Evolutionary conservation across 768 basidiomycete genomes (phyloP).

Genomic region (Suillus hirtellus): DNA sequence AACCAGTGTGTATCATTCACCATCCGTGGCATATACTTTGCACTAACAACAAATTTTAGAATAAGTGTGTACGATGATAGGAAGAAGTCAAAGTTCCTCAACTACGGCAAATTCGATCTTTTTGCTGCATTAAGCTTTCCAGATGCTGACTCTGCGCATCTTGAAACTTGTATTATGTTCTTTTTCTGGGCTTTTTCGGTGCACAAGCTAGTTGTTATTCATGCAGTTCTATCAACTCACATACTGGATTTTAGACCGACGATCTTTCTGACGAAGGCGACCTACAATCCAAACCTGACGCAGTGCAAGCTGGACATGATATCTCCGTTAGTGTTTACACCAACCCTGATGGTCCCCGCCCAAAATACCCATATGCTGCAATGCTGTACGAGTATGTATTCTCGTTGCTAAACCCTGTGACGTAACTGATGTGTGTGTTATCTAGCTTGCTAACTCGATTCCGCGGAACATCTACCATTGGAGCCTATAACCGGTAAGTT

Average conservation of each 20-base stretch:
- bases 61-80: constrained; percentile 35
- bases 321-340: constrained; percentile 32
- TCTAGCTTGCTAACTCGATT: constrained; percentile 35
- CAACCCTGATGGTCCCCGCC: constrained; percentile 29
- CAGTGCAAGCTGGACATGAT: constrained; percentile 33
- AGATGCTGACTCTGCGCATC: constrained; percentile 36
- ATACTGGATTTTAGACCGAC: constrained; percentile 28
- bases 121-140: constrained; percentile 41
- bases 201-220: neutral
- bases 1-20: constrained; percentile 23
- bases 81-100: constrained; percentile 35
- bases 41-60: constrained; percentile 17
- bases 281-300: constrained; percentile 35
- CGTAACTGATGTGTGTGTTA: constrained; percentile 12
- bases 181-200: constrained; percentile 43
- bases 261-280: constrained; percentile 40
- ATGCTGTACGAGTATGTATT: constrained; percentile 39
- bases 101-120: constrained; percentile 40
- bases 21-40: neutral
- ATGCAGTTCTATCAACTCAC: constrained; percentile 9
- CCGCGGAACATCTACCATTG: constrained; percentile 37
- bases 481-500: constrained; percentile 35
- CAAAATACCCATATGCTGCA: constrained; percentile 37
- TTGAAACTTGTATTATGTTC: constrained; percentile 38
- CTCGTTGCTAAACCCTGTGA: constrained; percentile 12